Evolutionary conservation across 345 rosid genomes (phyloP), one percentile per base, ranked within the genome.

Genomic region (Bruguiera gymnorhiza): DNA sequence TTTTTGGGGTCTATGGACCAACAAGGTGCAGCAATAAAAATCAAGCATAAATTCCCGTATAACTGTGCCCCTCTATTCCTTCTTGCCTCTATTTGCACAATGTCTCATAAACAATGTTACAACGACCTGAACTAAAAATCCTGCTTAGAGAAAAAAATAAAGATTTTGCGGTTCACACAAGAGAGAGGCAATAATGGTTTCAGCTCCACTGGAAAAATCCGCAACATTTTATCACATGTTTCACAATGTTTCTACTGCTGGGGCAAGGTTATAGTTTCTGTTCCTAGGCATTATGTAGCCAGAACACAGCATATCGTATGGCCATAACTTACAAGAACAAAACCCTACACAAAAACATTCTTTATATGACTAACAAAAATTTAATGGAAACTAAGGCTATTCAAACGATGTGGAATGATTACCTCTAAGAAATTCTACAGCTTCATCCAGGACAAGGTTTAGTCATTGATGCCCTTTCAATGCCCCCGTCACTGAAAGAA

Each of bases 401-500:
- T 2, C 31, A 9, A 23, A 68, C 3, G n/a, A 6, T 23, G 18
- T 21, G 26, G 27, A 19, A 65, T 15, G 31, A 73, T 73, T 88
- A 95, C 98, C 99, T 87, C 98, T 81, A 26, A 90, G 79, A 69
- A 77, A 95, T 68, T 94, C 99, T 0, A 90, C 81, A 5, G 99
- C 89, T 76, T 84, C 97, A 75, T 92, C 99, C 69, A 95, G 84
- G 67, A 95, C 99, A 80, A 95, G 97, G 72, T 92, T 95, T 15
- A 95, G 86, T 65, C 90, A 78, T 58, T 92, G 99, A 73, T 95
- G 90, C 5, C 99, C 99, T 76, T 95, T 95, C 16, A 95, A 71
- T 63, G 93, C 92, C 67, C 99, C 99, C 5, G 97, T 91, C 54
- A 93, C 98, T 91, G 86, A 79, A 68, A 62, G 36, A 72, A 50